phyloP scores from a whole-genome alignment of 371 early-diverging fungal genomes.

The Umbelopsis sp. region DNA sequence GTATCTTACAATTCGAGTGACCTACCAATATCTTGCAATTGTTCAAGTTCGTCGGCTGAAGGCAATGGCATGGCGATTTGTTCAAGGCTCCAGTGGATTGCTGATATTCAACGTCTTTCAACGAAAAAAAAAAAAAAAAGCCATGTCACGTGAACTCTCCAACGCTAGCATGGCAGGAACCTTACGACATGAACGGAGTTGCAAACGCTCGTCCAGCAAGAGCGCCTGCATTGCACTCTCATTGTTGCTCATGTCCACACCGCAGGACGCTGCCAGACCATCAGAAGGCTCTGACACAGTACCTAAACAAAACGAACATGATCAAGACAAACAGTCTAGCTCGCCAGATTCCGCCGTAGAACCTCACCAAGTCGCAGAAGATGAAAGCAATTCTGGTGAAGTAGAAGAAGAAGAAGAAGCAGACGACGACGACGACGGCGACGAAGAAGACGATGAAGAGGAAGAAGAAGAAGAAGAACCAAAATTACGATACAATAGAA shows the following conservation, averaged over 20 bases:
- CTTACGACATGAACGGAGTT: neutral
- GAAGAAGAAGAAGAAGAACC: slow-evolving; percentile 76
- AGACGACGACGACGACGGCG: slow-evolving; percentile 25
- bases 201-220: neutral
- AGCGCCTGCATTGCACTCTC: slow-evolving; percentile 3
- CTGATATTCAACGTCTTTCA: too few relatives aligned
- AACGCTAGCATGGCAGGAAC: neutral
- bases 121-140: neutral
- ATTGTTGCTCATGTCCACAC: slow-evolving; percentile 13
- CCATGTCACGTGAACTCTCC: neutral
- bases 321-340: neutral
- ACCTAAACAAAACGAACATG: neutral
- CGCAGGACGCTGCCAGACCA: slow-evolving; percentile 7
- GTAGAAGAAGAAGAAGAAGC: neutral
- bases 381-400: slow-evolving; percentile 23
- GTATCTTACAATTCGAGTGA: neutral
- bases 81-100: neutral
- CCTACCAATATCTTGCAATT: slow-evolving; percentile 80
- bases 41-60: slow-evolving; percentile 76
- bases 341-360: neutral
- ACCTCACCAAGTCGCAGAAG: slow-evolving; percentile 28
- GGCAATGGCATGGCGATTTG: slow-evolving; percentile 65
- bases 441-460: slow-evolving; percentile 25
- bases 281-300: neutral
- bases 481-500: slow-evolving; percentile 84